Conservation (phyloP, 148 eudicot genomes). For the Limonium bicolor region DNA sequence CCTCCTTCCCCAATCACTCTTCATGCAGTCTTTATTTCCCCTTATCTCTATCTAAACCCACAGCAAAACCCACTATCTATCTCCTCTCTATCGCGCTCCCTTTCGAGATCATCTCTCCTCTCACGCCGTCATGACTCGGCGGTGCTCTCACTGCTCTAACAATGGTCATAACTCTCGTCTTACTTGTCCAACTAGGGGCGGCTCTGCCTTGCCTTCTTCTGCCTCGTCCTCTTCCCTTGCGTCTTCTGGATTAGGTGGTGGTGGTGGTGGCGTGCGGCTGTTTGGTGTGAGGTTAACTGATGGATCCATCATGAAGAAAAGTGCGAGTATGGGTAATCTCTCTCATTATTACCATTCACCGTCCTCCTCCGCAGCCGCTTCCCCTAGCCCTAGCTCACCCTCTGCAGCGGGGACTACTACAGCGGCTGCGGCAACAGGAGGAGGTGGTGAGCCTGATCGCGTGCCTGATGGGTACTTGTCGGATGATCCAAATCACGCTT, state of each 20-base stretch:
- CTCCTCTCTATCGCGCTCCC: too few relatives aligned
- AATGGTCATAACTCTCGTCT: constrained; percentile 80
- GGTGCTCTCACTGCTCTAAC: constrained; percentile 79
- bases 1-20: too few relatives aligned
- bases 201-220: too few relatives aligned
- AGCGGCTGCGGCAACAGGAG: too few relatives aligned
- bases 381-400: constrained; percentile 35
- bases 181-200: constrained; percentile 48
- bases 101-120: too few relatives aligned
- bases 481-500: constrained; percentile 52
- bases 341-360: constrained; percentile 34
- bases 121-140: constrained; percentile 39
- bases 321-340: constrained; percentile 85
- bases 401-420: constrained; percentile 23
- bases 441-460: too few relatives aligned
- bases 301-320: constrained; percentile 73
- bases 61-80: too few relatives aligned
- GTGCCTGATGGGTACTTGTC: constrained; percentile 53
- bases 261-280: constrained; percentile 36
- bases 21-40: too few relatives aligned
- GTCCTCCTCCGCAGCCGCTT: constrained; percentile 19
- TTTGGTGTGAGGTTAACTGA: constrained; percentile 77
- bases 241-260: constrained; percentile 1
- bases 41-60: too few relatives aligned
- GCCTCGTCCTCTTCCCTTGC: neutral